A percentile compares a stretch with the other conserved stretches of the same genome.
Conservation (phyloP, 2,329 filamentous ascomycete species). For the Neofusicoccum cordaticola region DNA sequence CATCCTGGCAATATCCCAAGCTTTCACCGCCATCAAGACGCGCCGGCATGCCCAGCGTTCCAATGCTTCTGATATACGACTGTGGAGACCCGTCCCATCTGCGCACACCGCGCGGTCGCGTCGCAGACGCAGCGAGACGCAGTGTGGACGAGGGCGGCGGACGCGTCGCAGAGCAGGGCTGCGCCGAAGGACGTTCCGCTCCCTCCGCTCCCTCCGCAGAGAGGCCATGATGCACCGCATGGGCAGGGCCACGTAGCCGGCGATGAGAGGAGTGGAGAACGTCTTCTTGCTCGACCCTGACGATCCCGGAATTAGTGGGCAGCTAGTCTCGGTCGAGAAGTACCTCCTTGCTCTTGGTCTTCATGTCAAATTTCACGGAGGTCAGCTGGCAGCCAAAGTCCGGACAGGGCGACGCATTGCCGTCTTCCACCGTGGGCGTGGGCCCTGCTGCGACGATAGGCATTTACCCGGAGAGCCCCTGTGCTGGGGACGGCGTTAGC, state of each 20-base stretch:
- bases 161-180: too few species aligned
- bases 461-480: too few species aligned
- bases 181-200: neutral
- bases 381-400: neutral
- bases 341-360: neutral
- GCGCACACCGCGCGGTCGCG: neutral
- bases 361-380: neutral
- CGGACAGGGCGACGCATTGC: neutral
- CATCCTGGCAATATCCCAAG: too few species aligned
- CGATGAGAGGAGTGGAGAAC: neutral
- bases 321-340: slow-evolving; percentile 6
- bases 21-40: neutral
- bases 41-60: neutral
- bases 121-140: too few species aligned
- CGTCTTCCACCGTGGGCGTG: neutral
- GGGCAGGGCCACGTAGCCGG: neutral
- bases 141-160: too few species aligned
- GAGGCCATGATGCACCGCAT: neutral
- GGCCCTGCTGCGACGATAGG: too few species aligned
- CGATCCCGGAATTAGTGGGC: slow-evolving; percentile 9
- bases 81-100: neutral
- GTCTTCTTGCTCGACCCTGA: neutral
- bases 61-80: neutral
- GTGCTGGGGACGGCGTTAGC: too few species aligned
- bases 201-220: too few species aligned